Evolutionary conservation across 2,329 filamentous ascomycete species (phyloP).

Genomic region (Exophiala sp.): DNA sequence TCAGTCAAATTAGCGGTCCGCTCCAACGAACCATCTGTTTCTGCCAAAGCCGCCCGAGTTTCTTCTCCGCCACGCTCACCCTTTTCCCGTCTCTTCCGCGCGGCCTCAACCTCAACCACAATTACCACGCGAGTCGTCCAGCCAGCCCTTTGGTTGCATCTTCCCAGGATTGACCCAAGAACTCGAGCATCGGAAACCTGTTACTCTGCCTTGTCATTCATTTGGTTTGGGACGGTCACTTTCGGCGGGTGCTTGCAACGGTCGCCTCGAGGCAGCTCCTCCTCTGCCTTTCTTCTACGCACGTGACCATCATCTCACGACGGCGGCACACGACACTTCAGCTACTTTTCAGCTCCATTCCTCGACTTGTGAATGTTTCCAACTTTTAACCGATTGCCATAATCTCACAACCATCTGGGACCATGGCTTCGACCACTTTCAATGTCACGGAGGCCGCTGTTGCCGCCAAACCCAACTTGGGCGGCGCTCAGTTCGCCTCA

Average conservation of each 20-base stretch:
- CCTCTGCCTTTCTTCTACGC: background rate
- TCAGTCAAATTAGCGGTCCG: background rate
- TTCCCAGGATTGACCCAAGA: too few species aligned
- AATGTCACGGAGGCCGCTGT: slow-evolving; percentile 20
- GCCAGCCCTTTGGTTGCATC: too few species aligned
- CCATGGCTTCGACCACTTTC: slow-evolving; percentile 14
- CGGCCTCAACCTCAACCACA: too few species aligned
- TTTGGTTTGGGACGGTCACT: background rate
- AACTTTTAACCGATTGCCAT: too few species aligned
- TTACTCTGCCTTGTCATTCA: background rate
- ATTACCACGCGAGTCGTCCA: too few species aligned
- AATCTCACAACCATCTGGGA: too few species aligned
- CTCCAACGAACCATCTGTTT: too few species aligned
- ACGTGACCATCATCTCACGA: slow-evolving; percentile 12
- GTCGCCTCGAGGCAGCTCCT: background rate
- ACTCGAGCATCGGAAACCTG: background rate
- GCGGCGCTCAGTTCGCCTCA: slow-evolving; percentile 35
- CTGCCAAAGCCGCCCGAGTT: background rate
- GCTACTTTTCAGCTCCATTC: background rate
- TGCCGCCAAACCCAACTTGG: slow-evolving; percentile 30
- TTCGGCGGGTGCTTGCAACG: too few species aligned
- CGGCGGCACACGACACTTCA: slow-evolving; percentile 12
- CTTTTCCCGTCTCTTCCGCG: background rate
- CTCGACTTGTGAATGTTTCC: too few species aligned
- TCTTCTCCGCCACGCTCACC: background rate